Base-by-base conservation (phyloP, 106 monocot species). In the Dioscorea alata region DNA sequence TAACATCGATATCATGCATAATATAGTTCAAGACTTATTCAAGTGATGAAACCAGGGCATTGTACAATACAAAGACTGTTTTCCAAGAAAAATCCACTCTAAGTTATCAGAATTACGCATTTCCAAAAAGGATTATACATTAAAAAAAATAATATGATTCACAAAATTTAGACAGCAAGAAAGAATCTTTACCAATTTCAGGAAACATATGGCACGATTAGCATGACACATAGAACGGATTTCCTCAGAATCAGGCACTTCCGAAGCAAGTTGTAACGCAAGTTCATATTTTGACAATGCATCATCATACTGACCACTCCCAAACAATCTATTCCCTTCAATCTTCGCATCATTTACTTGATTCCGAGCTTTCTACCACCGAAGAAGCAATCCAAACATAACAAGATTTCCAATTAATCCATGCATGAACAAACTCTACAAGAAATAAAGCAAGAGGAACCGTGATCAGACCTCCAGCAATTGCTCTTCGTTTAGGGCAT, bases 291-390 rank as follows among this genome's bases (percentile, higher is more conserved):
- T 73, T 13, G 58, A 73, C 23, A 93, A 70, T 64, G 93, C 93
- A 12, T 86, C 80, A 6, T 84, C 84, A 60, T 86, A 93, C 58
- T 77, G 33, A 24, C 84, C 89, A 67, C 76, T 57, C 20, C 78
- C 75, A 69, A 89, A 93, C 12, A 86, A 61, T 48, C 76, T 73
- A 68, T 93, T 93, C 15, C 93, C 93, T 82, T 86, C 84, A 24
- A 65, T 33, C 52, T 93, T 93, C 4, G 82, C 79, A 75, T 86
- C 86, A 76, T 86, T 89, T 32, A 86, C 93, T 73, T 89, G 93
- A 32, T 70, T 66, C 42, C 75, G 61, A 64, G 80, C 78, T 70
- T 60, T 86, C 93, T 93, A 79, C 28, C 24, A 22, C 54, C 17
- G 72, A 50, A 7, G 50, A 61, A 32, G 62, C 15, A 62, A 54